These are phyloP conservation scores for Blechomonas ayalai DNA, from an alignment of 208 protist species.

Conservation along the genomic window DNA sequence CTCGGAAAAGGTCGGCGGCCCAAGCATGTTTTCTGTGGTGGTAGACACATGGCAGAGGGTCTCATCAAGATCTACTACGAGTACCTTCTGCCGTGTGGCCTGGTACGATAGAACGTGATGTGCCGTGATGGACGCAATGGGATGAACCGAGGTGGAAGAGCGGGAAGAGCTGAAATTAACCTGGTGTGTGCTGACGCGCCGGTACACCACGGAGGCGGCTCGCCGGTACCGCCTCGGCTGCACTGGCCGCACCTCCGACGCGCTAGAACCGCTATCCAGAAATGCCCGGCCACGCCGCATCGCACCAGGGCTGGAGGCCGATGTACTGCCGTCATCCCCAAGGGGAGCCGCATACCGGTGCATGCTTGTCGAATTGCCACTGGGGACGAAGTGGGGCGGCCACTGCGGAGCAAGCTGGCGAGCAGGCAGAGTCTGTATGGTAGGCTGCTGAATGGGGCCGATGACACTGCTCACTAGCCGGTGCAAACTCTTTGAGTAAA, in stretches of 20 bases:
- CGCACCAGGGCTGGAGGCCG: not conserved
- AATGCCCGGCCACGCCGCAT: not conserved
- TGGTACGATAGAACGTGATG: constrained; percentile 84
- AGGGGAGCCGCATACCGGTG: not conserved
- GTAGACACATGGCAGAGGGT: constrained; percentile 86
- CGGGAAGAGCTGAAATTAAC: constrained; percentile 38
- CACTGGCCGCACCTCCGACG: not conserved
- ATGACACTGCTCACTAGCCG: constrained; percentile 65
- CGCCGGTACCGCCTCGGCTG: not conserved
- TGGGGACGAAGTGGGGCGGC: constrained; percentile 57
- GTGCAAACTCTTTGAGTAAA: constrained; percentile 55
- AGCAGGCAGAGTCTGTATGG: constrained; percentile 45
- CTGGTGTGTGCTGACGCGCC: constrained; percentile 52
- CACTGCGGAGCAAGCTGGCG: constrained; percentile 71
- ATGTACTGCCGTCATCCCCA: not conserved
- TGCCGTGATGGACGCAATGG: constrained; percentile 70
- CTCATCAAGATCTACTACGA: constrained; percentile 87
- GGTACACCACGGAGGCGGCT: constrained; percentile 49
- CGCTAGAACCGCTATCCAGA: not conserved
- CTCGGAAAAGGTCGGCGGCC: constrained; percentile 78
- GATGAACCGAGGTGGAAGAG: constrained; percentile 10
- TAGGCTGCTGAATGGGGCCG: constrained; percentile 75
- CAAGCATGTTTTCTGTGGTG: constrained; percentile 39
- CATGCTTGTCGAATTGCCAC: constrained; percentile 43
- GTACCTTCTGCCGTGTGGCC: constrained; percentile 81